A percentile compares a stretch with the other conserved stretches of the same genome.
Conservation (phyloP, 2,329 filamentous ascomycete genomes). For the Colletotrichum viniferum region DNA sequence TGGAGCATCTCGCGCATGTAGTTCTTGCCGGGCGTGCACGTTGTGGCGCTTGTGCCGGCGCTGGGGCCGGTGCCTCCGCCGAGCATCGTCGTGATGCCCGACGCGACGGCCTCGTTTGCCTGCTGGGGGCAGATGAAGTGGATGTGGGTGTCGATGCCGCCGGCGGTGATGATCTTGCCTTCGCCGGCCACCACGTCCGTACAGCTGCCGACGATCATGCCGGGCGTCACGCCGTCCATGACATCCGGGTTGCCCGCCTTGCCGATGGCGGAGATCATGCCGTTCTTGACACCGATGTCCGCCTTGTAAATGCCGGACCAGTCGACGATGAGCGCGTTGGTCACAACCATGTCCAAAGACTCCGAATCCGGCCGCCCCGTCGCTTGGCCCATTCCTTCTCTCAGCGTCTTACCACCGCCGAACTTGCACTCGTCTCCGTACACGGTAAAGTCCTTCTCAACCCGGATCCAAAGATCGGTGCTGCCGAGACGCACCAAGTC, state of each 20-base stretch:
- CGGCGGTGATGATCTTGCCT: conserved; percentile 87
- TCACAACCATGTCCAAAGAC: conserved; percentile 82
- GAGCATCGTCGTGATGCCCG: conserved; percentile 88
- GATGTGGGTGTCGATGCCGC: conserved; percentile 88
- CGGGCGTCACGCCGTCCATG: conserved; percentile 83
- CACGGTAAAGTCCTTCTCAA: conserved; percentile 82
- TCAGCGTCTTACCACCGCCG: conserved; percentile 89
- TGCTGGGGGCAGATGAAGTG: conserved; percentile 97
- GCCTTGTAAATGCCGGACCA: conserved; percentile 95
- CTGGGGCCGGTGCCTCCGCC: conserved; percentile 91
- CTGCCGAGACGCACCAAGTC: conserved; percentile 82
- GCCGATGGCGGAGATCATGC: conserved; percentile 85
- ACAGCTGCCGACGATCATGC: conserved; percentile 83
- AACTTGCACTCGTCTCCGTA: conserved; percentile 97
- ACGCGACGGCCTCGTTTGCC: conserved; percentile 79
- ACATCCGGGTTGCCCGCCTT: conserved; percentile 98
- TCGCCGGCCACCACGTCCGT: conserved; percentile 94
- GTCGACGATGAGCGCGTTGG: conserved; percentile 89
- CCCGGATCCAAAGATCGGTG: conserved; percentile 88
- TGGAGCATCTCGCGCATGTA: conserved; percentile 91
- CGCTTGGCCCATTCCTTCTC: conserved; percentile 96
- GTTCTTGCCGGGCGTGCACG: conserved; percentile 85
- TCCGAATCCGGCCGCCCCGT: conserved; percentile 75
- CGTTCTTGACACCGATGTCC: conserved; percentile 91
- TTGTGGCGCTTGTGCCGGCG: conserved; percentile 89